A percentile compares a stretch with the other conserved stretches of the same genome.
Evolutionary conservation across 345 rosid genomes (phyloP).

Genomic region (Murraya koenigii): DNA sequence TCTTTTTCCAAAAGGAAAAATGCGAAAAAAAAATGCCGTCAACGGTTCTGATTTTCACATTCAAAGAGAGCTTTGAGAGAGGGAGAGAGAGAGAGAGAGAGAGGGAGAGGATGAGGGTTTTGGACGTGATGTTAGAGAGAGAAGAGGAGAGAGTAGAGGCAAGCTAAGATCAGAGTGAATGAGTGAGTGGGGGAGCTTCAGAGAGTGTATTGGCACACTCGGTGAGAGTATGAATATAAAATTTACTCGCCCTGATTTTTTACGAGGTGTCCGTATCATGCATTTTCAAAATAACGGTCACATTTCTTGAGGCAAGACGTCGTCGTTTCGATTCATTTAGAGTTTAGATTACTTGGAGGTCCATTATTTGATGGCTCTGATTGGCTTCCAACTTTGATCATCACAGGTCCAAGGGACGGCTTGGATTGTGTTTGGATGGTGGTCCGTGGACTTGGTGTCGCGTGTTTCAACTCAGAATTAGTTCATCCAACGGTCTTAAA

Average conservation of each 20-base stretch:
- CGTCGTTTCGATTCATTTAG: conserved; percentile 33
- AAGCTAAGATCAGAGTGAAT: background rate
- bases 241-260: conserved; percentile 32
- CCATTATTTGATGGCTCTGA: background rate
- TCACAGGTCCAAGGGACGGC: background rate
- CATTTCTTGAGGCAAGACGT: conserved; percentile 46
- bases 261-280: conserved; percentile 22
- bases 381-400: background rate
- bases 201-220: background rate
- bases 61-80: background rate
- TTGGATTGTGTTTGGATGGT: too few species aligned
- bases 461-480: too few species aligned
- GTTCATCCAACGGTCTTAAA: background rate
- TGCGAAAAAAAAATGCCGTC: too few species aligned
- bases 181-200: background rate
- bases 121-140: background rate
- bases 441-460: too few species aligned
- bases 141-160: background rate
- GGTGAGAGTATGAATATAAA: conserved; percentile 16
- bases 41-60: background rate
- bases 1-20: background rate
- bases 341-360: background rate
- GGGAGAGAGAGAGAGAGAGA: background rate
- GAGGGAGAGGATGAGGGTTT: background rate
- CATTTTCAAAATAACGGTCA: conserved; percentile 59